phyloP scores from a whole-genome alignment of 1,284 basidiomycete genomes.

The Cryptococcus sp. region DNA sequence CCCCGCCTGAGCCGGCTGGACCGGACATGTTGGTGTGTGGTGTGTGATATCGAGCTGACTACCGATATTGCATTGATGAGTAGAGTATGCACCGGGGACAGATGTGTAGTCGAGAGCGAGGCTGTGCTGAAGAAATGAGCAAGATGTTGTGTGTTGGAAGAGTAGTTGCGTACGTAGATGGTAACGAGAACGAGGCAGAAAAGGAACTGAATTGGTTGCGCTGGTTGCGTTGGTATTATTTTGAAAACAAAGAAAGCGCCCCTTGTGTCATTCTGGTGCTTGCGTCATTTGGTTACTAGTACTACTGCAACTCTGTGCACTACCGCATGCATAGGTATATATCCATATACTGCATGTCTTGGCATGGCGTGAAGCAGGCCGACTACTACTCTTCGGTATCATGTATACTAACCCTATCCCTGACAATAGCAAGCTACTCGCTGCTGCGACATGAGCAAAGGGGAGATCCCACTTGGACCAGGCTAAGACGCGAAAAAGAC shows the following conservation, averaged over 20 bases:
- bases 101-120: background rate
- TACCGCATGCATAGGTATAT: too few relatives aligned
- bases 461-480: too few relatives aligned
- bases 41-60: background rate
- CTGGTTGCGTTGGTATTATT: background rate
- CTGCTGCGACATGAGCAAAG: too few relatives aligned
- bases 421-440: too few relatives aligned
- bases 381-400: too few relatives aligned
- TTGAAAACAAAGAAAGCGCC: conserved; percentile 3
- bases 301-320: background rate
- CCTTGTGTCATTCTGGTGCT: background rate
- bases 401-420: too few relatives aligned
- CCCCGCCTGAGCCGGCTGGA: conserved; percentile 6
- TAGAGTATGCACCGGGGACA: too few relatives aligned
- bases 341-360: too few relatives aligned
- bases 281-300: background rate
- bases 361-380: too few relatives aligned
- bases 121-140: background rate
- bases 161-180: background rate
- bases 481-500: too few relatives aligned
- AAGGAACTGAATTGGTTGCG: background rate
- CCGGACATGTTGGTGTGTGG: conserved; percentile 13
- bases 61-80: background rate
- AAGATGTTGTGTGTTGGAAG: too few relatives aligned
- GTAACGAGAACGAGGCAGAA: background rate